Evolutionary conservation across 2,329 filamentous ascomycete species (phyloP), one percentile per base, ranked within the genome.

Genomic region (Trichothecium sympodiale): DNA sequence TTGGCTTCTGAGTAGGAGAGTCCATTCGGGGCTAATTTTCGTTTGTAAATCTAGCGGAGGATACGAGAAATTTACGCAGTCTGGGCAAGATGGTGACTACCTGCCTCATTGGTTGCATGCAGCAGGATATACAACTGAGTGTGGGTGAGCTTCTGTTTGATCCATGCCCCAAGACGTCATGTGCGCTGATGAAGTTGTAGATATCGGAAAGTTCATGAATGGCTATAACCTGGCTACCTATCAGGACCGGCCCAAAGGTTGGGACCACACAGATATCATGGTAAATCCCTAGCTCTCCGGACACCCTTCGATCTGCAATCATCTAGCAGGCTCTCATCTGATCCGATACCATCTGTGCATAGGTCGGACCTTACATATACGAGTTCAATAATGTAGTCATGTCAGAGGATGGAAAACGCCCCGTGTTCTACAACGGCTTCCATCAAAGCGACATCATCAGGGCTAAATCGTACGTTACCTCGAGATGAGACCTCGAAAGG

Each of bases 141-240:
- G n/a, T n/a, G n/a, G n/a, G n/a, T n/a, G n/a, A n/a, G n/a, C n/a
- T n/a, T n/a, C n/a, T n/a, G n/a, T n/a, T n/a, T n/a, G n/a, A n/a
- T n/a, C n/a, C n/a, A n/a, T n/a, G n/a, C n/a, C n/a, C n/a, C n/a
- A n/a, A n/a, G n/a, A n/a, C n/a, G n/a, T n/a, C n/a, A n/a, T n/a
- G n/a, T n/a, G n/a, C n/a, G n/a, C n/a, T n/a, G n/a, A n/a, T n/a
- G n/a, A n/a, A 35, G 38, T 23, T 12, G 5, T 29, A 43, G 39
- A 39, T 27, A 17, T 44, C 14, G 42, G 42, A 8, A 44, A 44
- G 17, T 39, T 42, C 10, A 23, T 44, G n/a, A 44, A 44, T 26
- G 42, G 42, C 6, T 38, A 42, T 30, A 39, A 31, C 17, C 18
- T 18, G 10, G 25, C 30, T 12, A 39, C 41, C 23, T 44, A 41